Evolutionary conservation across 768 basidiomycete genomes (phyloP).

Genomic region (Calocybe gangraenosa): DNA sequence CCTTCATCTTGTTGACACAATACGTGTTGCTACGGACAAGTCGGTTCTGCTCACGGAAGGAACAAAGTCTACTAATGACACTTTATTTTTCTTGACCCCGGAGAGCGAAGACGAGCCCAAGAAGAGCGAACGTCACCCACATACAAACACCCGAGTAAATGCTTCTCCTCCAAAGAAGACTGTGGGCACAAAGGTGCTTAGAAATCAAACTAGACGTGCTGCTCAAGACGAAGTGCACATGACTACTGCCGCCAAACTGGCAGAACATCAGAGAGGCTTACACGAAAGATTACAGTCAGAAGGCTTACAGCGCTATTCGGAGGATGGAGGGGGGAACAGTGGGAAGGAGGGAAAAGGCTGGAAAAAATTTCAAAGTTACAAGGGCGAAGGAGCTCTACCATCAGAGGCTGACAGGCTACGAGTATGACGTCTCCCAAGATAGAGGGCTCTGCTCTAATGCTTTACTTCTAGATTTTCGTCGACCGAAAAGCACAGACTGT

Average conservation of each 20-base stretch:
- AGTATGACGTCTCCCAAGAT: slow-evolving; percentile 38
- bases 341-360: slow-evolving; percentile 90
- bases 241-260: slow-evolving; percentile 71
- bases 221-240: slow-evolving; percentile 81
- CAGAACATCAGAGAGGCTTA: slow-evolving; percentile 84
- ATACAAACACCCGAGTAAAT: slow-evolving; percentile 50
- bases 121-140: slow-evolving; percentile 51
- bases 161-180: slow-evolving; percentile 69
- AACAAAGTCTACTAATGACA: slow-evolving; percentile 78
- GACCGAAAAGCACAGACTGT: slow-evolving; percentile 90
- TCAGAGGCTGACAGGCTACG: slow-evolving; percentile 74
- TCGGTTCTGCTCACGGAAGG: slow-evolving; percentile 79
- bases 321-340: slow-evolving; percentile 67
- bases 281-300: slow-evolving; percentile 73
- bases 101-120: slow-evolving; percentile 58
- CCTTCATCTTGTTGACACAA: slow-evolving; percentile 83
- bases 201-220: slow-evolving; percentile 87
- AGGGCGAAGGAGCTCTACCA: slow-evolving; percentile 88
- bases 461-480: slow-evolving; percentile 67
- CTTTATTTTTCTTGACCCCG: slow-evolving; percentile 77
- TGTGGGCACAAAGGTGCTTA: slow-evolving; percentile 79
- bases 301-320: slow-evolving; percentile 80
- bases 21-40: slow-evolving; percentile 67
- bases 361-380: slow-evolving; percentile 96
- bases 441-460: background rate